phyloP scores from a whole-genome alignment of 345 rosid species.

The Sonneratia caseolaris region DNA sequence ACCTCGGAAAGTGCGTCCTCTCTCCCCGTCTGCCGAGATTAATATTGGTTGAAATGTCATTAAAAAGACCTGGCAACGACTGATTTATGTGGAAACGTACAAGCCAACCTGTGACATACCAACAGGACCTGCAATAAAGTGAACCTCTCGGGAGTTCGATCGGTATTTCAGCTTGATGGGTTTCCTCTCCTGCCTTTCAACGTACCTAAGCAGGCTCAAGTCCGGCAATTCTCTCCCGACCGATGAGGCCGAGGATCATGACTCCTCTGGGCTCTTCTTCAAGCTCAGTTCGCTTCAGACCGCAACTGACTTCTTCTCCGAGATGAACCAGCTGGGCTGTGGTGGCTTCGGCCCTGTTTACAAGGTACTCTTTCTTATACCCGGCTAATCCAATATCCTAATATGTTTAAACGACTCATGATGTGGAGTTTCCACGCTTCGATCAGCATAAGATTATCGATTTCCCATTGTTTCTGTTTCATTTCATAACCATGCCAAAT shows the following conservation, averaged over 20 bases:
- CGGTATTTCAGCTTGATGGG: conserved; percentile 16
- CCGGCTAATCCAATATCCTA: not conserved
- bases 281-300: conserved; percentile 47
- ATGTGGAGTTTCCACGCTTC: not conserved
- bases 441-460: not conserved
- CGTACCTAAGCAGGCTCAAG: conserved; percentile 17
- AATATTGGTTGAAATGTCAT: too few species aligned
- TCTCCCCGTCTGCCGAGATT: too few species aligned
- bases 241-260: conserved; percentile 10
- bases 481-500: too few species aligned
- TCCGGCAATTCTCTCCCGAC: conserved; percentile 8
- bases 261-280: conserved; percentile 43
- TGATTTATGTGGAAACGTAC: too few species aligned
- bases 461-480: too few species aligned
- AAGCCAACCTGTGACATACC: too few species aligned
- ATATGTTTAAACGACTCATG: not conserved
- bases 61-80: too few species aligned
- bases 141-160: too few species aligned
- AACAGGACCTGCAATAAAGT: too few species aligned
- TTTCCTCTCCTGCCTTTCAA: conserved; percentile 7
- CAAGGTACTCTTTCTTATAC: conserved; percentile 35
- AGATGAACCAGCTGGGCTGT: conserved; percentile 62
- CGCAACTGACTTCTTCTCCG: conserved; percentile 75
- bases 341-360: conserved; percentile 23
- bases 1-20: too few species aligned